A percentile compares a stretch with the other conserved stretches of the same genome.
These are phyloP conservation scores for Termitomyces sp. DNA, from an alignment of 1,284 basidiomycete genomes.

Conservation along the genomic window DNA sequence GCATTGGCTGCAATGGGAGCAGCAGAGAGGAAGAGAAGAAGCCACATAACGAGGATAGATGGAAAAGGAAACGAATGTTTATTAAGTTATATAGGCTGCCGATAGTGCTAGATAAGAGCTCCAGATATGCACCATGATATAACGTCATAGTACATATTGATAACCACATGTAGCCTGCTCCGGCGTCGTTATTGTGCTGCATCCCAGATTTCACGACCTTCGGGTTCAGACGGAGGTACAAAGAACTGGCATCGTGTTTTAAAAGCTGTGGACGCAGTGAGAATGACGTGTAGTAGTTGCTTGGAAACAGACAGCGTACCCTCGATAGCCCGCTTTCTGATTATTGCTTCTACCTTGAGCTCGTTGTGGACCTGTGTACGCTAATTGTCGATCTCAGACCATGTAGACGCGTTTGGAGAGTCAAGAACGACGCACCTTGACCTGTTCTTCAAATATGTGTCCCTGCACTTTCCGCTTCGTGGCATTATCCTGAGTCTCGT, in stretches of 20 bases:
- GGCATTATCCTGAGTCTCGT: constrained; percentile 37
- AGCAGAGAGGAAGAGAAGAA: constrained; percentile 15
- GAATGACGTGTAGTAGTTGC: neutral
- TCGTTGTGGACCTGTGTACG: constrained; percentile 79
- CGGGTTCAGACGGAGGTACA: constrained; percentile 57
- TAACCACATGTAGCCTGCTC: constrained; percentile 8
- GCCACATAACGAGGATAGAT: constrained; percentile 16
- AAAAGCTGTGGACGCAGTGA: constrained; percentile 52
- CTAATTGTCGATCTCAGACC: constrained; percentile 32
- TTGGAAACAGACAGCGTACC: constrained; percentile 37
- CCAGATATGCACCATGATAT: neutral
- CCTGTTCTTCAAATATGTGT: constrained; percentile 65
- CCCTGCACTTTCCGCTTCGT: constrained; percentile 46
- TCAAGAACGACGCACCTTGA: constrained; percentile 51
- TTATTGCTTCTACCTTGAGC: constrained; percentile 73
- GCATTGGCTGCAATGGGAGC: constrained; percentile 15
- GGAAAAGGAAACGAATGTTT: constrained; percentile 4
- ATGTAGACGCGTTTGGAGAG: neutral
- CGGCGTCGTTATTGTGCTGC: constrained; percentile 22
- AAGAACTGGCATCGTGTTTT: constrained; percentile 81
- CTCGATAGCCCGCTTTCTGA: constrained; percentile 72
- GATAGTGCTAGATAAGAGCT: neutral
- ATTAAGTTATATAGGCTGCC: neutral
- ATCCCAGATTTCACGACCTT: constrained; percentile 72
- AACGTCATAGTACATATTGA: constrained; percentile 11